phyloP scores from a whole-genome alignment of 1,284 basidiomycete genomes.

The Taiwanofungus camphoratus region DNA sequence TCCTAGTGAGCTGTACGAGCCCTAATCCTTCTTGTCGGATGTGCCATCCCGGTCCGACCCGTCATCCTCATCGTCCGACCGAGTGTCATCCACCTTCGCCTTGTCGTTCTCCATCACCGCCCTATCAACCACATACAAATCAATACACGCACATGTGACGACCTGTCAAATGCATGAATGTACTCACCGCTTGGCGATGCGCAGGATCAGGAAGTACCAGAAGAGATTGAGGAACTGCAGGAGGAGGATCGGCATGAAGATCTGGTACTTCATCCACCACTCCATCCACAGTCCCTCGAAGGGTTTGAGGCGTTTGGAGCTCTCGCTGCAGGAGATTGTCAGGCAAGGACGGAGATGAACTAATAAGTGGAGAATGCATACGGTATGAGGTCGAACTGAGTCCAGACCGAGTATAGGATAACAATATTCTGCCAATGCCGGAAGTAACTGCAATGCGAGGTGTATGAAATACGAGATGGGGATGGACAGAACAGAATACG shows the following conservation, averaged over 20 bases:
- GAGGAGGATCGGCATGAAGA: conserved; percentile 69
- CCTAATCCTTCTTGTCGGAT: conserved; percentile 13
- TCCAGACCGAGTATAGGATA: conserved; percentile 87
- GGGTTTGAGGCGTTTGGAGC: conserved; percentile 55
- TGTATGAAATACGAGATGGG: conserved; percentile 4
- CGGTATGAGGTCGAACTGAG: conserved; percentile 77
- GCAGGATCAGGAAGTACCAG: conserved; percentile 83
- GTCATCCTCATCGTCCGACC: conserved; percentile 69
- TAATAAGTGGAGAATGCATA: conserved; percentile 35
- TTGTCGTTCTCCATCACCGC: not conserved
- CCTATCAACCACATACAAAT: not conserved
- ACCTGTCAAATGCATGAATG: not conserved
- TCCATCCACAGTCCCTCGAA: conserved; percentile 66
- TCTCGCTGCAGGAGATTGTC: conserved; percentile 36
- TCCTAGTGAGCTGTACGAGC: conserved; percentile 26
- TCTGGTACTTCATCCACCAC: conserved; percentile 79
- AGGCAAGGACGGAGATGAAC: not conserved
- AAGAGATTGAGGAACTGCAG: conserved; percentile 85
- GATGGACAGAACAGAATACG: conserved; percentile 28
- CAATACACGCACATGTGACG: not conserved
- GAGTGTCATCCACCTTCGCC: conserved; percentile 34
- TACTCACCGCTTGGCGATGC: conserved; percentile 54
- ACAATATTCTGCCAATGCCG: conserved; percentile 89
- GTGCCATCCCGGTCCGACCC: no score
- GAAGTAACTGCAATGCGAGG: conserved; percentile 67